Conservation (phyloP, 441 rosid species). For the Adansonia madagascariensis region DNA sequence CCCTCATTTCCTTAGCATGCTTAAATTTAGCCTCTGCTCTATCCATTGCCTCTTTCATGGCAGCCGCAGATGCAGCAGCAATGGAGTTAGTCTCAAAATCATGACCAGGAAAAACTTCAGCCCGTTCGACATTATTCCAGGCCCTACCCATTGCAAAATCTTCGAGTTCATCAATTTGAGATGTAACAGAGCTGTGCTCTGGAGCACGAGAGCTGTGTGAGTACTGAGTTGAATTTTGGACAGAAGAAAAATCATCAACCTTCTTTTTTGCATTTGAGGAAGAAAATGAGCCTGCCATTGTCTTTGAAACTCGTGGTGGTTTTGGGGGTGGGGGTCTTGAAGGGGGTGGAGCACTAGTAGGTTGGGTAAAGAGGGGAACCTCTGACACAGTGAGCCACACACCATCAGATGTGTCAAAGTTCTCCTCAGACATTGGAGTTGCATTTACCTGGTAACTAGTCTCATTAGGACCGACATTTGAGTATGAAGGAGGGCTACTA, state of each 20-base stretch:
- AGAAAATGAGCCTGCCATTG: conserved; percentile 43
- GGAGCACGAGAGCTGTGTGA: conserved; percentile 50
- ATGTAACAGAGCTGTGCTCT: conserved; percentile 41
- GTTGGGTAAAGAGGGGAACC: conserved; percentile 83
- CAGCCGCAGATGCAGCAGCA: conserved; percentile 85
- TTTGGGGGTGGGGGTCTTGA: conserved; percentile 94
- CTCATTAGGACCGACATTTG: conserved; percentile 39
- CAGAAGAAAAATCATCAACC: conserved; percentile 49
- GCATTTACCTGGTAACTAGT: conserved; percentile 41
- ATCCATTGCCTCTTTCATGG: conserved; percentile 94
- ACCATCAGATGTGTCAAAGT: conserved; percentile 61
- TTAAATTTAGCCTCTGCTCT: conserved; percentile 91
- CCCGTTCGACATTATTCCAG: conserved; percentile 46
- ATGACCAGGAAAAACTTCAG: conserved; percentile 50
- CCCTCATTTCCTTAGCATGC: conserved; percentile 82
- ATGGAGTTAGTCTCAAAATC: conserved; percentile 55
- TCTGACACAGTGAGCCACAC: conserved; percentile 93
- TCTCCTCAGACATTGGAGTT: conserved; percentile 44
- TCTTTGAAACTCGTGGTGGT: conserved; percentile 60
- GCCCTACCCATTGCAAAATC: conserved; percentile 61
- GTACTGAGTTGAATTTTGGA: conserved; percentile 48
- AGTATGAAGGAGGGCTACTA: conserved; percentile 49
- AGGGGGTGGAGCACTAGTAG: conserved; percentile 88
- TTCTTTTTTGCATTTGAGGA: conserved; percentile 49
- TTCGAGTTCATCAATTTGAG: conserved; percentile 71